Base-by-base conservation (phyloP, 345 rosid species). In the Melaleuca quinquenervia region DNA sequence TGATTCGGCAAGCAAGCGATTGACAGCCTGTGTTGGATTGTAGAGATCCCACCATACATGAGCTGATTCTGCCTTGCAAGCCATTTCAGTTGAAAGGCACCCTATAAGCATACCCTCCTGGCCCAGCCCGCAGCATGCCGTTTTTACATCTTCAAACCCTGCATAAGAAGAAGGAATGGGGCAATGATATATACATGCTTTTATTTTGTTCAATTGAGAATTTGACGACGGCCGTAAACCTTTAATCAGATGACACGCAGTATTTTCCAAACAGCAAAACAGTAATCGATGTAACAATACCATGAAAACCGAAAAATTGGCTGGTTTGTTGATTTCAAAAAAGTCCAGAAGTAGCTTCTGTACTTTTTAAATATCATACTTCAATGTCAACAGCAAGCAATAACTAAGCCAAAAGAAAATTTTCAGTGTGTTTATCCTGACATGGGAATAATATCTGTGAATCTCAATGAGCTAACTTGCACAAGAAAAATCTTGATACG, bases 11-110 rank as follows among this genome's bases (percentile, higher is more conserved):
- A 94, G 92, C 88, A 91, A 88, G 26, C 90, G 82, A 89, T 93
- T 92, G 54, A 90, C 92, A 15, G 87, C 86, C 76, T 85, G 85
- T 7, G 96, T 93, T 2, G 95, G 95, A 87, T 91, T 94, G 88
- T 91, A 92, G 52, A 92, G 91, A 90, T 94, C 96, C 96, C 96
- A 94, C 96, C 96, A 94, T 1, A 94, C 91, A 84, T 88, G 89
- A 56, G 83, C 52, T 82, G 93, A 87, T 87, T 88, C 89, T 82
- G 78, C 82, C n/a, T 89, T 48, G 87, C 96, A 94, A 84, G 93
- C 92, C 93, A 92, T 91, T 52, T 90, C 93, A 36, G 22, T 80
- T 5, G 94, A 90, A 21, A 93, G 88, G 87, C 96, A 94, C 50
- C 96, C 94, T 1, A 94, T 85, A 78, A 76, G 84, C 20, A 88